These are phyloP conservation scores for Agapanthus africanus DNA, from an alignment of 106 monocot genomes.

Conservation along the genomic window DNA sequence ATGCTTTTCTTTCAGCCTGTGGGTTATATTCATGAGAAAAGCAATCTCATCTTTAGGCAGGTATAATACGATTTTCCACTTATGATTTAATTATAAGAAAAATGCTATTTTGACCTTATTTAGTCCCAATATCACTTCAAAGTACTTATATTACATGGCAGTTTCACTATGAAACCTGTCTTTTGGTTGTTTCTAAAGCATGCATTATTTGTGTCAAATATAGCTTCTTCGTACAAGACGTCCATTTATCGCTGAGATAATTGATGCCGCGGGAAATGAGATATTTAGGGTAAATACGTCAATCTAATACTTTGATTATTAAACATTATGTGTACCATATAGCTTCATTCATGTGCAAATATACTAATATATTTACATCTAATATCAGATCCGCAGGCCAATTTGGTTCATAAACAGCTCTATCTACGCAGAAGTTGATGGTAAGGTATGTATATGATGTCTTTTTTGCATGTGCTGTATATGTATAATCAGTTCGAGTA, in stretches of 20 bases:
- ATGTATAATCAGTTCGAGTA: not conserved
- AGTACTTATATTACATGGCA: not conserved
- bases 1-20: conserved; percentile 66
- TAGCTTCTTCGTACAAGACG: conserved; percentile 90
- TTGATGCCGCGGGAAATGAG: conserved; percentile 82
- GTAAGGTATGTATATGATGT: conserved; percentile 58
- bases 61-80: conserved; percentile 24
- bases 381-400: conserved; percentile 82
- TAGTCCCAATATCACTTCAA: not conserved
- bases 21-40: conserved; percentile 78
- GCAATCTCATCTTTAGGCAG: conserved; percentile 90
- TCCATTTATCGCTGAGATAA: conserved; percentile 81
- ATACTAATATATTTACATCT: conserved; percentile 29
- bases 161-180: not conserved
- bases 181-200: not conserved
- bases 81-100: too few relatives aligned
- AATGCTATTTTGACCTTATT: not conserved
- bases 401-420: conserved; percentile 98
- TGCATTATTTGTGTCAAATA: conserved; percentile 15
- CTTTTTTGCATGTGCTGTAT: not conserved
- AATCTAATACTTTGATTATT: not conserved
- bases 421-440: conserved; percentile 93
- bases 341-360: conserved; percentile 2
- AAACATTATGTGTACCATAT: not conserved
- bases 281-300: conserved; percentile 83